Percentiles rank a stretch among this genome's conserved stretches.
phyloP scores from a whole-genome alignment of 768 basidiomycete species.

The Calocybe gangraenosa region DNA sequence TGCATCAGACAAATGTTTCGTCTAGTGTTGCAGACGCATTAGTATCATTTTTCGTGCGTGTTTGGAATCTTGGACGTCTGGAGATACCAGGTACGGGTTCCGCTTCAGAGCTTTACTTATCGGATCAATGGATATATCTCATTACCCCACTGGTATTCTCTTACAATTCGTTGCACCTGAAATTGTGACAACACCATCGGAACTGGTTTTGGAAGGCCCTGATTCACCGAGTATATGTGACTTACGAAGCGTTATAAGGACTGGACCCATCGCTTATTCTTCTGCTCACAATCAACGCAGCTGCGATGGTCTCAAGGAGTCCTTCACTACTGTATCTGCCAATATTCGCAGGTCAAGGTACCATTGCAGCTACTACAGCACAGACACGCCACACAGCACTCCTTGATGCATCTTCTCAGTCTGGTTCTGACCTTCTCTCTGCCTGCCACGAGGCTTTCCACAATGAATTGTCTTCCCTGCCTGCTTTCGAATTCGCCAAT shows the following conservation, averaged over 20 bases:
- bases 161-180: constrained; percentile 12
- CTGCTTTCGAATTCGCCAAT: constrained; percentile 28
- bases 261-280: constrained; percentile 4
- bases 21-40: constrained; percentile 4
- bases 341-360: constrained; percentile 57
- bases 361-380: constrained; percentile 26
- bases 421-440: constrained; percentile 40
- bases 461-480: constrained; percentile 43
- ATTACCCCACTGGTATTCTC: constrained; percentile 16
- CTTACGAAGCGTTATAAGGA: constrained; percentile 17
- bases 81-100: constrained; percentile 18
- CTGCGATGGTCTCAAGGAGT: constrained; percentile 9
- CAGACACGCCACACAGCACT: constrained; percentile 34
- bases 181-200: constrained; percentile 15
- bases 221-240: constrained; percentile 13
- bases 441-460: constrained; percentile 50
- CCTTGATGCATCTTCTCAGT: constrained; percentile 35
- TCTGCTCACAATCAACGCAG: constrained; percentile 2
- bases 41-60: constrained; percentile 3
- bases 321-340: constrained; percentile 32
- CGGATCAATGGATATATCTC: constrained; percentile 11
- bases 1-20: no score
- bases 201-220: constrained; percentile 15
- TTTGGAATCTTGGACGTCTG: constrained; percentile 3
- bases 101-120: constrained; percentile 11